Evolutionary conservation across 2,329 filamentous ascomycete species (phyloP).

Genomic region (Ascochyta fabae): DNA sequence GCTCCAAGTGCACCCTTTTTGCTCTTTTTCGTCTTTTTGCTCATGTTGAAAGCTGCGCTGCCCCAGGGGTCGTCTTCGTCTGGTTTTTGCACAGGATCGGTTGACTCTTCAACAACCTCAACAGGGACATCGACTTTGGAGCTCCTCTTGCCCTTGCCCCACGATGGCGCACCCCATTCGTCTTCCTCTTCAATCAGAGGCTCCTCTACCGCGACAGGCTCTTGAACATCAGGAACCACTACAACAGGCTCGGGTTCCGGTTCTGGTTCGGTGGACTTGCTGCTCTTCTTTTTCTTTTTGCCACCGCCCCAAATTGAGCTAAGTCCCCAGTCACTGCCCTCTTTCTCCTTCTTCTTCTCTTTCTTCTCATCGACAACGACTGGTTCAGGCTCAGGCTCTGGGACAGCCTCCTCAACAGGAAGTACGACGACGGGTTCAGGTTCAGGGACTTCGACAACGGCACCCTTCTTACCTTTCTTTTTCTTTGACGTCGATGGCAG

Average conservation of each 20-base stretch:
- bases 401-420: conserved; percentile 38
- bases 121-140: conserved; percentile 49
- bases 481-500: conserved; percentile 14
- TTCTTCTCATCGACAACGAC: conserved; percentile 34
- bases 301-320: conserved; percentile 48
- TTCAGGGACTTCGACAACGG: conserved; percentile 46
- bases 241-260: conserved; percentile 34
- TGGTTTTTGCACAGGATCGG: conserved; percentile 52
- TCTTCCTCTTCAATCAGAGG: conserved; percentile 58
- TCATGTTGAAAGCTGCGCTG: conserved; percentile 48
- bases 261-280: conserved; percentile 43
- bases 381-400: conserved; percentile 31
- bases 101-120: conserved; percentile 50
- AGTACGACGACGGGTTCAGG: conserved; percentile 11
- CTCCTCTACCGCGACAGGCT: conserved; percentile 59
- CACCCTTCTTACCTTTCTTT: conserved; percentile 45
- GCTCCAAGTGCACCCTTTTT: conserved; percentile 60
- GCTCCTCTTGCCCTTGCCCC: conserved; percentile 56
- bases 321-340: conserved; percentile 44
- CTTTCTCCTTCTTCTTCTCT: conserved; percentile 40
- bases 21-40: conserved; percentile 63
- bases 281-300: conserved; percentile 58
- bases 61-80: conserved; percentile 51
- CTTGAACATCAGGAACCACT: conserved; percentile 44
- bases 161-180: conserved; percentile 65